A percentile compares a stretch with the other conserved stretches of the same genome.
phyloP scores from a whole-genome alignment of 768 basidiomycete genomes.

The Leucosporidium creatinivorum region DNA sequence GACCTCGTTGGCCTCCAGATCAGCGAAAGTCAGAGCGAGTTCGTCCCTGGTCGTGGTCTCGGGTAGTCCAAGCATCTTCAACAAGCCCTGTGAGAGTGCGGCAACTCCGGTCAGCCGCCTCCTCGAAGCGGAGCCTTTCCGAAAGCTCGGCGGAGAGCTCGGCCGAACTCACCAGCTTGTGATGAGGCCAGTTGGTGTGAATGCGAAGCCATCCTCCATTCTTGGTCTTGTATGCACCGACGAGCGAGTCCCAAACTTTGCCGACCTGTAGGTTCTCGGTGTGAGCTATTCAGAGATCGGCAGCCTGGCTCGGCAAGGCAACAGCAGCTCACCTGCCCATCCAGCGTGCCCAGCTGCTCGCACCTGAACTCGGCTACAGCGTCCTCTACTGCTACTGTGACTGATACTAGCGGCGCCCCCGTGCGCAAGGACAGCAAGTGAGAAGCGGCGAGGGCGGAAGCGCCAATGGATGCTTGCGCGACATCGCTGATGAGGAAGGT shows the following conservation, averaged over 20 bases:
- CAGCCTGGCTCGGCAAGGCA: conserved; percentile 50
- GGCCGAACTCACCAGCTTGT: conserved; percentile 40
- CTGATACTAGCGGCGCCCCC: conserved; percentile 46
- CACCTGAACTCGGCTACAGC: conserved; percentile 54
- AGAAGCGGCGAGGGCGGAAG: conserved; percentile 53
- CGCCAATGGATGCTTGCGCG: conserved; percentile 52
- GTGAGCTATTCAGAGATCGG: conserved; percentile 48
- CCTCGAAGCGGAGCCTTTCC: too few relatives aligned
- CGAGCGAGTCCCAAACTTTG: conserved; percentile 50
- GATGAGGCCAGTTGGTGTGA: conserved; percentile 62
- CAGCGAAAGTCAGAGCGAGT: conserved; percentile 44
- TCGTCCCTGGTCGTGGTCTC: conserved; percentile 40
- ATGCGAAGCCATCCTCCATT: conserved; percentile 50
- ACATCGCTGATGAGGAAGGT: conserved; percentile 53
- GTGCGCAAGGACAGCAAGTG: conserved; percentile 50
- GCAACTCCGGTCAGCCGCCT: too few relatives aligned
- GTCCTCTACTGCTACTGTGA: conserved; percentile 53
- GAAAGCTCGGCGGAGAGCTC: too few relatives aligned
- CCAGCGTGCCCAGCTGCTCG: conserved; percentile 27
- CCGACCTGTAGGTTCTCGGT: conserved; percentile 17
- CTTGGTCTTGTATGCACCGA: conserved; percentile 53
- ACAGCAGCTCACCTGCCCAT: background rate
- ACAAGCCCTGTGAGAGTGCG: conserved; percentile 42
- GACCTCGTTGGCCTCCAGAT: conserved; percentile 49
- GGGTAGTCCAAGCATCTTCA: conserved; percentile 46